Evolutionary conservation across 805 yeast genomes (phyloP).

Genomic region (Kazachstania taianensis): DNA sequence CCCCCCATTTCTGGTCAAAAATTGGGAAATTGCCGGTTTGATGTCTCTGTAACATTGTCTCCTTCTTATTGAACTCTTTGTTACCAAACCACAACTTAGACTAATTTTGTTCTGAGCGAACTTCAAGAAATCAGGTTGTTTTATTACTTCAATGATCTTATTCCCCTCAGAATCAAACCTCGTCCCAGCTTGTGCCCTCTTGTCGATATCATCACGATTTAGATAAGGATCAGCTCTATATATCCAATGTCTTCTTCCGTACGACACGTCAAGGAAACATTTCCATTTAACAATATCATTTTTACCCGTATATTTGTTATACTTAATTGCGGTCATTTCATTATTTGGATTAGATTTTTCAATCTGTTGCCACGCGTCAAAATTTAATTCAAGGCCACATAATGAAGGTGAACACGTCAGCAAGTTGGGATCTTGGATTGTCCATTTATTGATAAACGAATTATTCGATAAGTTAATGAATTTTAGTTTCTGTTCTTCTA

Average conservation of each 20-base stretch:
- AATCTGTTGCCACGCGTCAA: slow-evolving; percentile 34
- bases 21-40: slow-evolving; percentile 28
- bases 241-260: slow-evolving; percentile 76
- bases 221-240: slow-evolving; percentile 35
- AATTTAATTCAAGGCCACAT: slow-evolving; percentile 56
- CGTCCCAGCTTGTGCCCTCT: slow-evolving; percentile 31
- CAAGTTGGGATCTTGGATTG: slow-evolving; percentile 39
- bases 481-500: slow-evolving; percentile 31
- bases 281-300: slow-evolving; percentile 23
- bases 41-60: slow-evolving; percentile 24
- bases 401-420: slow-evolving; percentile 40
- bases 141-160: slow-evolving; percentile 36
- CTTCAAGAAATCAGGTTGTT: slow-evolving; percentile 32
- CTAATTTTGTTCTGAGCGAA: slow-evolving; percentile 33
- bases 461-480: slow-evolving; percentile 62
- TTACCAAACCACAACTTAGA: slow-evolving; percentile 30
- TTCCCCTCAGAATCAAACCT: slow-evolving; percentile 59
- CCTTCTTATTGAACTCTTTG: slow-evolving; percentile 21
- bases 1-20: slow-evolving; percentile 26
- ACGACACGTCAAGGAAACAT: slow-evolving; percentile 30
- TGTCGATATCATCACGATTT: slow-evolving; percentile 28
- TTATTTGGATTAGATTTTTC: slow-evolving; percentile 22
- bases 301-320: slow-evolving; percentile 11
- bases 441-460: slow-evolving; percentile 49
- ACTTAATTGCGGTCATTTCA: slow-evolving; percentile 17